A percentile compares a stretch with the other conserved stretches of the same genome.
phyloP scores from a whole-genome alignment of 352 stramenopile genomes.

The Pythium grandisporangium region DNA sequence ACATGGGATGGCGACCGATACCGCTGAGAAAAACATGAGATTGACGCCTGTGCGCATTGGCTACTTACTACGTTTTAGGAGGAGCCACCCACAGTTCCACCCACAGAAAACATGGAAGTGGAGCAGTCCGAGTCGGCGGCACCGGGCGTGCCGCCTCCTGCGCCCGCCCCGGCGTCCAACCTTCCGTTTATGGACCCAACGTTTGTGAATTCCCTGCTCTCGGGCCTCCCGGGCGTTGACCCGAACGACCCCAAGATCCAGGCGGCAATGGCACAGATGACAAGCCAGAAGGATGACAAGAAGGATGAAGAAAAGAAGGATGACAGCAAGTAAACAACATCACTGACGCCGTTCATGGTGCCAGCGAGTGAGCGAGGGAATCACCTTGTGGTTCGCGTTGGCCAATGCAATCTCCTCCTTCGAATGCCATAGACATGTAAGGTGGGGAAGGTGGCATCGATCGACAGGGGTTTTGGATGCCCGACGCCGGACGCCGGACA shows the following conservation, averaged over 20 bases:
- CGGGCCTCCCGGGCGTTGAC: slow-evolving; percentile 84
- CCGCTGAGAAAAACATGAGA: too few relatives aligned
- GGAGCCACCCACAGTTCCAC: slow-evolving; percentile 5
- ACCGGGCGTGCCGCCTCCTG: slow-evolving; percentile 34
- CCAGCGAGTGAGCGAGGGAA: too few relatives aligned
- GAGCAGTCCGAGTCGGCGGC: slow-evolving; percentile 19
- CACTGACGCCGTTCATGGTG: background rate
- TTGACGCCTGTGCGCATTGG: background rate
- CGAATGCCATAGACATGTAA: too few relatives aligned
- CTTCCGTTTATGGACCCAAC: slow-evolving; percentile 85
- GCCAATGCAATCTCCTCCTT: slow-evolving; percentile 1
- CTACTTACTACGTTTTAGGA: too few relatives aligned
- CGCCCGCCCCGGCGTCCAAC: slow-evolving; percentile 65
- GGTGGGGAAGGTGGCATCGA: too few relatives aligned
- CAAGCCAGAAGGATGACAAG: slow-evolving; percentile 74
- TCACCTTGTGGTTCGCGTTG: too few relatives aligned
- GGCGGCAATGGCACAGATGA: slow-evolving; percentile 84
- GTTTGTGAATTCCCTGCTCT: slow-evolving; percentile 87
- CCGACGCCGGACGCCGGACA: too few relatives aligned
- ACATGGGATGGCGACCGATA: too few relatives aligned
- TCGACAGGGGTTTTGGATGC: too few relatives aligned
- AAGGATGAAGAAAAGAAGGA: slow-evolving; percentile 83
- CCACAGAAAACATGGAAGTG: slow-evolving; percentile 23
- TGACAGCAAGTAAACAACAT: slow-evolving; percentile 47
- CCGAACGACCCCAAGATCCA: slow-evolving; percentile 90